Conservation (phyloP, 352 stramenopile genomes). For the Saprolegnia parasitica region DNA sequence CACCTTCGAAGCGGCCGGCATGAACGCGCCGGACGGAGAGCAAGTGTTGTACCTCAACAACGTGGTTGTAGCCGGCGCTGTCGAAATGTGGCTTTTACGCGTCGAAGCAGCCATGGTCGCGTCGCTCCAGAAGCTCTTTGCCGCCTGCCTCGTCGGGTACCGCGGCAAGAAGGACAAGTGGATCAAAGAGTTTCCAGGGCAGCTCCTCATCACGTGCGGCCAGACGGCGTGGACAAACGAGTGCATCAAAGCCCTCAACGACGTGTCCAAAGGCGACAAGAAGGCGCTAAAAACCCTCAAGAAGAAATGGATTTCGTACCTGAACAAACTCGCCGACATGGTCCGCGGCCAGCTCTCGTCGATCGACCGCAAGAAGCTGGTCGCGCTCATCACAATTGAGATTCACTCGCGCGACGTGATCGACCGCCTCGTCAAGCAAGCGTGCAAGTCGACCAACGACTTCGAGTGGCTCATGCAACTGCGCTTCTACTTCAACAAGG, state of each 20-base stretch:
- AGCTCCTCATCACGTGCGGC: conserved; percentile 90
- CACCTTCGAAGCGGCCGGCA: conserved; percentile 83
- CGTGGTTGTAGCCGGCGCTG: conserved; percentile 83
- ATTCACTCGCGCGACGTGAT: conserved; percentile 96
- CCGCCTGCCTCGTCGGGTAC: conserved; percentile 77
- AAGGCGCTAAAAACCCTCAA: conserved; percentile 88
- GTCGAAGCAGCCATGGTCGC: conserved; percentile 83
- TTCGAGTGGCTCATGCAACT: conserved; percentile 90
- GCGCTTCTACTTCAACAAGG: conserved; percentile 84
- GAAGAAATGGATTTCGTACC: conserved; percentile 92
- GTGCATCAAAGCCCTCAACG: conserved; percentile 90
- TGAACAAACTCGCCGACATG: conserved; percentile 93
- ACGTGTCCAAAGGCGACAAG: conserved; percentile 88
- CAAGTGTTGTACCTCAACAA: conserved; percentile 78
- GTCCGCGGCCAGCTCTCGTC: conserved; percentile 83
- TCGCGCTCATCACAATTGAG: conserved; percentile 96
- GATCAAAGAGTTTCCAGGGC: conserved; percentile 91
- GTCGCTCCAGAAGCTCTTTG: conserved; percentile 81
- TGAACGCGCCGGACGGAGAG: conserved; percentile 89
- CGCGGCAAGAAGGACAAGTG: conserved; percentile 94
- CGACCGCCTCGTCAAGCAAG: conserved; percentile 90
- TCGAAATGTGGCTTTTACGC: conserved; percentile 87
- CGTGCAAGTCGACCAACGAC: conserved; percentile 87
- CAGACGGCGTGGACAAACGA: conserved; percentile 91
- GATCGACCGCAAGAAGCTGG: conserved; percentile 93